Evolutionary conservation across 1,284 basidiomycete species (phyloP).

Genomic region (Sporisorium reilianum): DNA sequence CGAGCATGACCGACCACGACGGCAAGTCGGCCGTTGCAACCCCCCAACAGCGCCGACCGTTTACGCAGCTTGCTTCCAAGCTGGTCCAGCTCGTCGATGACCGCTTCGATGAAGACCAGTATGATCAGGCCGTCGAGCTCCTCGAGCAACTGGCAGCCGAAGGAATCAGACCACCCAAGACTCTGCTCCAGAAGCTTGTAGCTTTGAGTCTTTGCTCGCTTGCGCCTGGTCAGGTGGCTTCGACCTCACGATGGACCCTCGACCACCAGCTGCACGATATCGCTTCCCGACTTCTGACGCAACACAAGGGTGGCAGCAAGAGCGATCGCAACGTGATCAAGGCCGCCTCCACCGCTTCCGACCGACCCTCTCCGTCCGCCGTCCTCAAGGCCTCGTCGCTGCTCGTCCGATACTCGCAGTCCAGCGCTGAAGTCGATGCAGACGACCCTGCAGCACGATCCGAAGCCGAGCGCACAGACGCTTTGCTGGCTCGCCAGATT

Average conservation of each 20-base stretch:
- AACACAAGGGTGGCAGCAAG: slow-evolving; percentile 13
- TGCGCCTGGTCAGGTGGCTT: slow-evolving; percentile 18
- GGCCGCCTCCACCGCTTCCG: slow-evolving; percentile 15
- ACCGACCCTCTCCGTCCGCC: slow-evolving; percentile 22
- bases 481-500: slow-evolving; percentile 19
- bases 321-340: slow-evolving; percentile 17
- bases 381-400: slow-evolving; percentile 39
- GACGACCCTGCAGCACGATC: background rate
- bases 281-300: slow-evolving; percentile 17
- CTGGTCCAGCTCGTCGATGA: slow-evolving; percentile 40
- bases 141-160: slow-evolving; percentile 32
- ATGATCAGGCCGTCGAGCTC: slow-evolving; percentile 44
- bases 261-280: slow-evolving; percentile 32
- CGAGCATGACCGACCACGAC: slow-evolving; percentile 22
- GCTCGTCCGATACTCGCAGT: slow-evolving; percentile 18
- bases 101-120: slow-evolving; percentile 49
- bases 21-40: slow-evolving; percentile 5
- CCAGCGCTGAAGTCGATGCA: background rate
- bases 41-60: slow-evolving; percentile 9
- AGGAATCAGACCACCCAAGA: slow-evolving; percentile 15
- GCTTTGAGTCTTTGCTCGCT: slow-evolving; percentile 52
- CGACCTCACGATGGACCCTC: slow-evolving; percentile 39
- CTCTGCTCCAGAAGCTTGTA: slow-evolving; percentile 32
- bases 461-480: background rate
- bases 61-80: slow-evolving; percentile 13